Evolutionary conservation across 176 grass and related monocot genomes (phyloP).

Genomic region (Stipa capillata): DNA sequence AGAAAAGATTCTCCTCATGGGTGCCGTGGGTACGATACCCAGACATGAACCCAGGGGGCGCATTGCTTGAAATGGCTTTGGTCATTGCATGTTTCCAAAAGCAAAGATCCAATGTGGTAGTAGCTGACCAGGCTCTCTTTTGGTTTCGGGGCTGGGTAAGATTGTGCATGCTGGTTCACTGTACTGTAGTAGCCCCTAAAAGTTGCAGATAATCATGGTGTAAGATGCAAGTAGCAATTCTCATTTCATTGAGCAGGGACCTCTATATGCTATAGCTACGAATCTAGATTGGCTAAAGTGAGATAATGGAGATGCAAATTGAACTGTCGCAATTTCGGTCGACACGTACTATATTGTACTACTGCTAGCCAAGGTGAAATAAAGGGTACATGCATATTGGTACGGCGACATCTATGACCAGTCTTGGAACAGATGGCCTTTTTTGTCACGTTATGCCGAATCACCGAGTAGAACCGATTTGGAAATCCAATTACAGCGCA

Average conservation of each 20-base stretch:
- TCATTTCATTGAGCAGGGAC: slow-evolving; percentile 28
- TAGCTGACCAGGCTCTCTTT: background rate
- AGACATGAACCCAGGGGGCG: background rate
- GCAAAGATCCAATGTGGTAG: slow-evolving; percentile 13
- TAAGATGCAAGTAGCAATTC: background rate
- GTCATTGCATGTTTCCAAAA: slow-evolving; percentile 12
- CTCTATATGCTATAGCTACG: background rate
- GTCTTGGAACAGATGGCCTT: background rate
- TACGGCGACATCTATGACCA: slow-evolving; percentile 2
- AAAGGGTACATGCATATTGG: background rate
- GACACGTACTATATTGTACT: background rate
- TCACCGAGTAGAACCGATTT: background rate
- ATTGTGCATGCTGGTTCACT: background rate
- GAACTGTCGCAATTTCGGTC: background rate
- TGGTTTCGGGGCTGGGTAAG: background rate
- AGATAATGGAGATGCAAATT: background rate
- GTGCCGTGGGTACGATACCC: background rate
- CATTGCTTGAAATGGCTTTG: slow-evolving; percentile 3
- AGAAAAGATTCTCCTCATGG: slow-evolving; percentile 25
- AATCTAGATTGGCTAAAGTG: slow-evolving; percentile 1
- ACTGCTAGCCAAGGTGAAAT: background rate
- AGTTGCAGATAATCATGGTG: background rate
- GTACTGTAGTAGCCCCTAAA: background rate
- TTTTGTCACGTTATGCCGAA: background rate
- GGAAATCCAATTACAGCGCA: background rate